These are phyloP conservation scores for Xylaria bambusicola DNA, from an alignment of 495 filamentous ascomycete genomes.

Conservation along the genomic window DNA sequence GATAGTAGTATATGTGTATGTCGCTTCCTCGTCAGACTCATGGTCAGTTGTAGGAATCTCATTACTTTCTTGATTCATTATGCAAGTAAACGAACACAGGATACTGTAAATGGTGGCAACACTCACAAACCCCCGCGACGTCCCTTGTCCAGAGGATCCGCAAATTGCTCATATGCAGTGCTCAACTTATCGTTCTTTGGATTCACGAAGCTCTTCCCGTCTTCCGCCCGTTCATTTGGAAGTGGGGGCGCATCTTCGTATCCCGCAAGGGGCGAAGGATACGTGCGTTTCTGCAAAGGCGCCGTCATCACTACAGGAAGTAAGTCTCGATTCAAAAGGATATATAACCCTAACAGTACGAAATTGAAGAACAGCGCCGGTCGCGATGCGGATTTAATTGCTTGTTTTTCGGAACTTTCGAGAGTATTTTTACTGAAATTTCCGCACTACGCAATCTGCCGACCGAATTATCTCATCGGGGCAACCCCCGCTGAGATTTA, in stretches of 20 bases:
- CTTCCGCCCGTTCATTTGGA: constrained; percentile 60
- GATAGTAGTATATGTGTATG: constrained; percentile 79
- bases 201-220: constrained; percentile 69
- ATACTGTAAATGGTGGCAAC: too few species aligned
- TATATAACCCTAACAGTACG: too few species aligned
- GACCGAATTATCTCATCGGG: too few species aligned
- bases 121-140: constrained; percentile 60
- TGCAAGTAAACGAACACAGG: not conserved
- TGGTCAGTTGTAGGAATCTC: not conserved
- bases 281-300: constrained; percentile 40
- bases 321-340: too few species aligned
- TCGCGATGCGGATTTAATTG: too few species aligned
- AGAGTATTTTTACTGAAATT: too few species aligned
- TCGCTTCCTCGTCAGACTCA: constrained; percentile 48
- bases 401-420: too few species aligned
- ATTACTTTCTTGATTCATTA: not conserved
- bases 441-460: constrained; percentile 9
- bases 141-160: constrained; percentile 63
- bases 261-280: constrained; percentile 67
- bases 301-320: constrained; percentile 6
- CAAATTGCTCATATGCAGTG: constrained; percentile 65
- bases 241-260: constrained; percentile 66
- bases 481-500: too few species aligned
- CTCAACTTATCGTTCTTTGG: constrained; percentile 58
- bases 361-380: too few species aligned